Conservation (phyloP, 2,329 filamentous ascomycete species). For the Septoria petroselini region DNA sequence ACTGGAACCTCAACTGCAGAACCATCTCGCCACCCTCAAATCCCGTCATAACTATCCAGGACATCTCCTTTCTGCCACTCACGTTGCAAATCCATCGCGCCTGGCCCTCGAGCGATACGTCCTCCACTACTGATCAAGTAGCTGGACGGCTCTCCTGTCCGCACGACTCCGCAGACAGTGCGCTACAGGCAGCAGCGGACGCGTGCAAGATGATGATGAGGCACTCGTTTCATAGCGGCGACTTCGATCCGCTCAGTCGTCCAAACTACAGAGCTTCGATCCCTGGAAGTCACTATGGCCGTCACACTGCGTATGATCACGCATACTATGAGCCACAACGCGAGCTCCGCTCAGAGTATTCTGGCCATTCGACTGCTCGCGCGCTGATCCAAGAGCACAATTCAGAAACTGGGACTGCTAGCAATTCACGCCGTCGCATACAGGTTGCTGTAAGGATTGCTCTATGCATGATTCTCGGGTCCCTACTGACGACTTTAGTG, state of each 20-base stretch:
- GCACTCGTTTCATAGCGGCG: constrained; percentile 33
- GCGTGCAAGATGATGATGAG: constrained; percentile 33
- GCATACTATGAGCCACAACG: constrained; percentile 29
- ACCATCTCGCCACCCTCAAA: constrained; percentile 12
- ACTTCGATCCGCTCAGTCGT: constrained; percentile 29
- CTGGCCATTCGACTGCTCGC: constrained; percentile 23
- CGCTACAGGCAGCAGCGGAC: neutral
- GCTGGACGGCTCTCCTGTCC: neutral
- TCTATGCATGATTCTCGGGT: neutral
- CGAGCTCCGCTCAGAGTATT: constrained; percentile 29
- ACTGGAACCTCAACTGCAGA: neutral
- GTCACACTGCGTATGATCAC: constrained; percentile 28
- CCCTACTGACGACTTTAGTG: constrained; percentile 56
- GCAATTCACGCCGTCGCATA: constrained; percentile 50
- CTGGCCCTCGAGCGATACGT: too few relatives aligned
- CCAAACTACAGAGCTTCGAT: constrained; percentile 26
- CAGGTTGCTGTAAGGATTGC: constrained; percentile 49
- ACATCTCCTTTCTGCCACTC: neutral
- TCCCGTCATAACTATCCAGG: constrained; percentile 16
- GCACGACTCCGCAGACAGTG: neutral
- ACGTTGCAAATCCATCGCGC: too few relatives aligned
- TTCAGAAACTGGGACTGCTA: constrained; percentile 36
- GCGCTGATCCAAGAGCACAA: constrained; percentile 36
- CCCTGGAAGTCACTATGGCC: constrained; percentile 29
- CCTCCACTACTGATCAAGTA: neutral